These are phyloP conservation scores for Kernera saxatilis DNA, from an alignment of 345 rosid genomes.

Conservation along the genomic window DNA sequence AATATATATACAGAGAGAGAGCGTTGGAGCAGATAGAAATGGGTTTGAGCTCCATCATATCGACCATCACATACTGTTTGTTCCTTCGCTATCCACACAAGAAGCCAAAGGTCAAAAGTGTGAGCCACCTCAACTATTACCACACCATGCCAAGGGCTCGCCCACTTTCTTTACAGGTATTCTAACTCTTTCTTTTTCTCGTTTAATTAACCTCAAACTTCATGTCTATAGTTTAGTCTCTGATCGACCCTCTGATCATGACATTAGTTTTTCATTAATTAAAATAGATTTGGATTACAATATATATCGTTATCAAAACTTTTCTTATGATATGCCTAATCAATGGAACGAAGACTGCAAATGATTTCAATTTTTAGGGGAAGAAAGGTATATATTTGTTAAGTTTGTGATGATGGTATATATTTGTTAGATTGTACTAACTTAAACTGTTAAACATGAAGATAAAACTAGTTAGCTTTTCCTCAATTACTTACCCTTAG, in stretches of 20 bases:
- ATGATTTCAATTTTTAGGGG: background rate
- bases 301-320: background rate
- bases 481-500: slow-evolving; percentile 6
- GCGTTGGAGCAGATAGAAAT: slow-evolving; percentile 27
- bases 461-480: background rate
- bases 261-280: background rate
- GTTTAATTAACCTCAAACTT: background rate
- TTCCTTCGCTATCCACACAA: slow-evolving; percentile 43
- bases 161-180: slow-evolving; percentile 90
- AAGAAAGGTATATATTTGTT: background rate
- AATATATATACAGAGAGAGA: background rate
- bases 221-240: background rate
- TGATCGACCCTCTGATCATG: background rate
- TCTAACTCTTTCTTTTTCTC: slow-evolving; percentile 1
- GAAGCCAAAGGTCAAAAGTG: slow-evolving; percentile 22
- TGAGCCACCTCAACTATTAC: slow-evolving; percentile 19
- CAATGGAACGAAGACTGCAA: background rate
- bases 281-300: background rate
- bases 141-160: slow-evolving; percentile 62
- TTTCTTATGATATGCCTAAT: background rate
- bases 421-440: no score
- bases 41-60: slow-evolving; percentile 48
- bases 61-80: slow-evolving; percentile 52
- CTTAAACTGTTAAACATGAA: no score
- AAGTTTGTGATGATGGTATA: background rate